Conservation (phyloP, 2,329 filamentous ascomycete genomes). For the Fusarium nelsonii region DNA sequence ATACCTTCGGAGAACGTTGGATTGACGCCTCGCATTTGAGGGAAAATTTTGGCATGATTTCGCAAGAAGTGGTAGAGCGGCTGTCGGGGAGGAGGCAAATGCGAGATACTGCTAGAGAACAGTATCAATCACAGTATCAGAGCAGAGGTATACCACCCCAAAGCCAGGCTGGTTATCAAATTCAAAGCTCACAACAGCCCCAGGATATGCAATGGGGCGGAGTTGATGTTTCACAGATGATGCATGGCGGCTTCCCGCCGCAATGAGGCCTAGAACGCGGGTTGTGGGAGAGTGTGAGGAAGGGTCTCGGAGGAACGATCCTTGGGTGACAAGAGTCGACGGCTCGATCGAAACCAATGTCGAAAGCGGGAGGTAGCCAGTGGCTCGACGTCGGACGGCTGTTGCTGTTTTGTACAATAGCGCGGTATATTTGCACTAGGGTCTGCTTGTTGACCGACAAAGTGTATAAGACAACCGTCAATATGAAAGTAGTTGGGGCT, state of each 20-base stretch:
- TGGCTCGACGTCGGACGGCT: background rate
- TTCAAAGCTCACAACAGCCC: slow-evolving; percentile 49
- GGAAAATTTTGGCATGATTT: slow-evolving; percentile 65
- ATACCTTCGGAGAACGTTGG: slow-evolving; percentile 71
- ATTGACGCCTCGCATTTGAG: slow-evolving; percentile 67
- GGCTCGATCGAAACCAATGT: background rate
- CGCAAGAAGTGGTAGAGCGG: slow-evolving; percentile 58
- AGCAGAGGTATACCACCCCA: slow-evolving; percentile 47
- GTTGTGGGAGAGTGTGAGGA: background rate
- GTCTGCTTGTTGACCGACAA: background rate
- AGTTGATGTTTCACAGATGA: slow-evolving; percentile 60
- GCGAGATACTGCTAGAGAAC: slow-evolving; percentile 50
- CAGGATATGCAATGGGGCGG: slow-evolving; percentile 58
- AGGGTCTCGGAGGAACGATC: background rate
- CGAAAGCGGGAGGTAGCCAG: background rate
- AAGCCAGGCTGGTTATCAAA: slow-evolving; percentile 29
- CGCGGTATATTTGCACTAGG: background rate
- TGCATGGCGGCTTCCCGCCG: slow-evolving; percentile 49
- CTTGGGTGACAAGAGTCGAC: background rate
- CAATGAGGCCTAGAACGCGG: slow-evolving; percentile 1
- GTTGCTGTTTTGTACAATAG: background rate
- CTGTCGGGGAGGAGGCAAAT: slow-evolving; percentile 57
- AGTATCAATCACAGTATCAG: slow-evolving; percentile 54
- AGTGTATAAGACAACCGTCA: background rate
- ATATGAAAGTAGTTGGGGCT: background rate